Percentiles rank a stretch among this genome's conserved stretches.
These are phyloP conservation scores for Auxenochlorella protothecoides DNA, from an alignment of 139 green algal genomes.

Conservation along the genomic window DNA sequence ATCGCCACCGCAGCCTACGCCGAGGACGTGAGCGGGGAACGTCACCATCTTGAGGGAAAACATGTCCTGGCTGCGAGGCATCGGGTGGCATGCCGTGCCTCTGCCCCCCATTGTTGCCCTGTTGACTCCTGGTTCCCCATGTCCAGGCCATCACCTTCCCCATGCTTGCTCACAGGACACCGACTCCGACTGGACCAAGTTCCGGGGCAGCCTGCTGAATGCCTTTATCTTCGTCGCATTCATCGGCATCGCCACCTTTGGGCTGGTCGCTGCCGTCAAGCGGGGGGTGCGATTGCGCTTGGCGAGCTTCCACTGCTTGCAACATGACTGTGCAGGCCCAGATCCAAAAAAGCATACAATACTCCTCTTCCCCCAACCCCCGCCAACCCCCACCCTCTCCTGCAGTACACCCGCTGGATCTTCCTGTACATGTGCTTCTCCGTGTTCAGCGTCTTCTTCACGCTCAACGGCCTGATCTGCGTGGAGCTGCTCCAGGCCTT, in stretches of 20 bases:
- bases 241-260: conserved; percentile 79
- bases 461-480: conserved; percentile 65
- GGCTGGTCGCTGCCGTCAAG: conserved; percentile 86
- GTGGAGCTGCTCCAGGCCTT: conserved; percentile 35
- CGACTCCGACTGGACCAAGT: conserved; percentile 65
- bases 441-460: conserved; percentile 88
- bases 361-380: background rate
- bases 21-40: background rate
- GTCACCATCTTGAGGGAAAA: too few relatives aligned
- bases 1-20: background rate
- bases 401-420: conserved; percentile 72
- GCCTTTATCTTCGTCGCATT: conserved; percentile 80
- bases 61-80: too few relatives aligned
- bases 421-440: conserved; percentile 92
- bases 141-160: too few relatives aligned
- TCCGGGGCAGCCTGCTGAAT: conserved; percentile 80
- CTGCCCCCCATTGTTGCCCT: too few relatives aligned
- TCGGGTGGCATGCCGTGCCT: too few relatives aligned
- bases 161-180: conserved; percentile 26
- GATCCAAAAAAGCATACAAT: background rate
- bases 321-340: background rate
- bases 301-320: background rate
- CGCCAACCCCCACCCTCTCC: background rate
- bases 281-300: conserved; percentile 56
- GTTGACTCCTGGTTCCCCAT: too few relatives aligned